Evolutionary conservation across 1,284 basidiomycete species (phyloP).

Genomic region (Cryptococcus sp.): DNA sequence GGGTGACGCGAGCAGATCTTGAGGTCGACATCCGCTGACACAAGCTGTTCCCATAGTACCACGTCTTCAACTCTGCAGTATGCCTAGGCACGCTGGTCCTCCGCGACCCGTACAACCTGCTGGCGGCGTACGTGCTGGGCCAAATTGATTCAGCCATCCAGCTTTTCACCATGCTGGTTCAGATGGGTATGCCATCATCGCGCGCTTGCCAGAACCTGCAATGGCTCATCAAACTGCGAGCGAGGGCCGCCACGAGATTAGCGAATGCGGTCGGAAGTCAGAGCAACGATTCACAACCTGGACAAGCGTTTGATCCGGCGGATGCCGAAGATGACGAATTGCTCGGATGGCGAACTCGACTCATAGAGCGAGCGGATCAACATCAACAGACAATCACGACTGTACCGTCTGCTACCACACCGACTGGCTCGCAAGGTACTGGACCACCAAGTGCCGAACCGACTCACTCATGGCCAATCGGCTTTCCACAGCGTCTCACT

Average conservation of each 20-base stretch:
- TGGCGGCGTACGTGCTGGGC: constrained; percentile 27
- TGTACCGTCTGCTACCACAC: too few species aligned
- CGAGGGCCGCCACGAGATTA: constrained; percentile 19
- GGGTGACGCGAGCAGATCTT: constrained; percentile 10
- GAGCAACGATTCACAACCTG: neutral
- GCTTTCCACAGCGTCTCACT: too few species aligned
- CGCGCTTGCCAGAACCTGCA: constrained; percentile 29
- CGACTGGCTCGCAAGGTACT: too few species aligned
- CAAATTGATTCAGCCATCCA: constrained; percentile 31
- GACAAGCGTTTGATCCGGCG: neutral
- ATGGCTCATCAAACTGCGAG: constrained; percentile 30
- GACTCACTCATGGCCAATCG: too few species aligned
- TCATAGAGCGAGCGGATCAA: constrained; percentile 27
- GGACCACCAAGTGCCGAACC: too few species aligned
- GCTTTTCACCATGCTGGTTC: constrained; percentile 27
- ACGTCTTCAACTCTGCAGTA: constrained; percentile 40
- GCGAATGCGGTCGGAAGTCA: neutral
- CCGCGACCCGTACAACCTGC: constrained; percentile 26
- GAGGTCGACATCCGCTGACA: constrained; percentile 2
- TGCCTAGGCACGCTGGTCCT: constrained; percentile 37
- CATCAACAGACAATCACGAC: constrained; percentile 4
- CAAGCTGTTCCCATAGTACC: constrained; percentile 18
- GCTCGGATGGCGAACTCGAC: constrained; percentile 34
- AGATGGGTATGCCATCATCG: constrained; percentile 16
- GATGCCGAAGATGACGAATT: constrained; percentile 28